phyloP scores from a whole-genome alignment of 78 protist species.

The Speleostelium caveatum region DNA sequence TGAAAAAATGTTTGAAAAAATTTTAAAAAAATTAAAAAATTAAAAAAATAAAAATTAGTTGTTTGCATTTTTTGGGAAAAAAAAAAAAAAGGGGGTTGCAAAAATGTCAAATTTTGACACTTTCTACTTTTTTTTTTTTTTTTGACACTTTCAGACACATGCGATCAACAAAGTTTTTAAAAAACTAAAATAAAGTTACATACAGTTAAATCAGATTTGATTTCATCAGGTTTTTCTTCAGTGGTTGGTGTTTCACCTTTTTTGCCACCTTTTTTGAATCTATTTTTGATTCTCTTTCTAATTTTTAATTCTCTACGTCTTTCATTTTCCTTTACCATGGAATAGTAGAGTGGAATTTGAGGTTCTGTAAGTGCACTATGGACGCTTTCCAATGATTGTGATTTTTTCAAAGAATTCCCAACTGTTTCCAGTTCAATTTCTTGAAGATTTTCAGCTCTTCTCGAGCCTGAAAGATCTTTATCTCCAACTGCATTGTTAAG shows the following conservation, averaged over 20 bases:
- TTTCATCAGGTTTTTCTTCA: background rate
- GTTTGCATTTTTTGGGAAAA: background rate
- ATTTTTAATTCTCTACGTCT: constrained; percentile 45
- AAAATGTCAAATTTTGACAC: background rate
- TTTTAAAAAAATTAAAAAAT: background rate
- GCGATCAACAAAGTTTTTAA: too few relatives aligned
- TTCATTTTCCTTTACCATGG: constrained; percentile 55
- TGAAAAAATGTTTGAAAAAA: background rate
- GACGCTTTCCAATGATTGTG: constrained; percentile 22
- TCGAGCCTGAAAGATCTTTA: background rate
- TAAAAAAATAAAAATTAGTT: background rate
- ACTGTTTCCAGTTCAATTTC: constrained; percentile 29
- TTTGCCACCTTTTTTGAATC: constrained; percentile 5
- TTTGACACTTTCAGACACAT: too few relatives aligned
- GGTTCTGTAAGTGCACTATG: constrained; percentile 4
- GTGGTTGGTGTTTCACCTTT: background rate
- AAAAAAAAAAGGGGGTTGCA: too few relatives aligned
- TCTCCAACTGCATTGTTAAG: background rate
- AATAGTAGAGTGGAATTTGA: constrained; percentile 63
- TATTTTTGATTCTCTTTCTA: constrained; percentile 42
- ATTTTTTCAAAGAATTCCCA: constrained; percentile 6
- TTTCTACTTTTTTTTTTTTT: too few relatives aligned
- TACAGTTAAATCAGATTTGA: constrained; percentile 39
- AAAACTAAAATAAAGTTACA: too few relatives aligned
- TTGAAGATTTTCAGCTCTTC: background rate